Evolutionary conservation across 75 land plant genomes (phyloP), one percentile per base, ranked within the genome.

Genomic region (Pseudotsuga menziesii): DNA sequence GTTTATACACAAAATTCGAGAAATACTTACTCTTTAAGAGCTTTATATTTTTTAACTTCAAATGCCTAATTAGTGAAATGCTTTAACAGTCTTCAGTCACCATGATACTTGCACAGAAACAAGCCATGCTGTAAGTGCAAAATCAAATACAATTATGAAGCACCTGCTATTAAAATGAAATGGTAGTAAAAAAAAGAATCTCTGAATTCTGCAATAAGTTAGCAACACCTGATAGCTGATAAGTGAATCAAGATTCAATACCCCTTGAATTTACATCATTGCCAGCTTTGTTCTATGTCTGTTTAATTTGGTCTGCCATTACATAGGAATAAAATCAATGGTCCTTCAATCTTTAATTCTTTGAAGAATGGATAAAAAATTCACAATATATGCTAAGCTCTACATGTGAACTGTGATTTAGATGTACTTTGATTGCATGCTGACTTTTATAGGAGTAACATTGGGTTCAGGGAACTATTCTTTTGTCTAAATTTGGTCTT

Each of bases 281-380:
- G 56, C 94, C 99, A 73, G 98, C 98, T 87, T 94, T 94, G 82
- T 94, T 97, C 99, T 91, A 94, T 32, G 82, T 87, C 83, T 92
- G 91, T 80, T 94, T 73, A 97, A 97, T 78, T 92, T 97, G 64
- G 99, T 97, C 55, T 98, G 84, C 99, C 98, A 94, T 98, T 96
- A 76, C 2, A 52, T 44, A n/a, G 16, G 57, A 66, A 83, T n/a
- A 41, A 73, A 13, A 64, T 15, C 2, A 58, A 74, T 32, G 66
- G 20, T 64, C 69, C 16, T 64, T 64, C 32, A 19, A 35, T 16
- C 7, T 20, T 8, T 64, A 48, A 48, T 48, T 9, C 54, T 48
- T 48, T 48, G 54, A 48, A 8, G 9, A 48, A 48, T 12, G 9
- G 9, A 9, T 48, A 48, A 48, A 48, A 0, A 48, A 9, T 48